Evolutionary conservation across 495 filamentous ascomycete species (phyloP), one percentile per base, ranked within the genome.

Genomic region (Cudoniella acicularis): DNA sequence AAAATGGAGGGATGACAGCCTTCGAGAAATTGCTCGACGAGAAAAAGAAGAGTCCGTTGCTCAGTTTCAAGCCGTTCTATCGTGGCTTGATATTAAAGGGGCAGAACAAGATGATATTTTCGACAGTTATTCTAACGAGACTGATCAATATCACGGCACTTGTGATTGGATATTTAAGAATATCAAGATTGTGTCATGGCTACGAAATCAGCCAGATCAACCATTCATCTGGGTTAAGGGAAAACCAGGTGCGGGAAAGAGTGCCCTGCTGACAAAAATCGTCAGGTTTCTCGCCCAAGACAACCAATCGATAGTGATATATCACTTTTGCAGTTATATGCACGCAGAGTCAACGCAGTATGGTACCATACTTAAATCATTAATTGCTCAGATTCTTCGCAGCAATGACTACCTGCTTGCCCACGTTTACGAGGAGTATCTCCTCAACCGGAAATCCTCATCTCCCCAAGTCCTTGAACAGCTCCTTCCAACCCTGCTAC

Each of bases 241-340:
- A 6, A 65, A 53, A n/a, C 63, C 59, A 24, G 63, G 63, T 46
- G 54, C 63, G 46, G 63, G 63, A 47, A 53, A 52, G 46, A 53
- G 51, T 40, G 27, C 43, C 45, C 18, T 42, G 4, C 4, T 36
- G 6, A 13, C 6, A 36, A 4, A 36, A 36, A 6, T 36, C 6
- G 30, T 36, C 30, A 36, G 13, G 6, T 36, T 36, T 36, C 13
- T 36, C 30, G 30, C 13, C 30, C 4, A 4, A 36, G 13, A 36
- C n/a, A n/a, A n/a, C n/a, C n/a, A 13, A 6, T 36, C 30, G 4
- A 6, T 36, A 36, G 30, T 36, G 6, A 13, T 36, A 4, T 6
- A 4, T 36, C 30, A 36, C 13, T 36, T 36, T 36, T 36, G 30
- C 6, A 36, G 6, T 36, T 36, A 36, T 13, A 6, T 13, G 13